Evolutionary conservation across 371 early-diverging fungal species (phyloP).

Genomic region (Syncephalastrum monosporum): DNA sequence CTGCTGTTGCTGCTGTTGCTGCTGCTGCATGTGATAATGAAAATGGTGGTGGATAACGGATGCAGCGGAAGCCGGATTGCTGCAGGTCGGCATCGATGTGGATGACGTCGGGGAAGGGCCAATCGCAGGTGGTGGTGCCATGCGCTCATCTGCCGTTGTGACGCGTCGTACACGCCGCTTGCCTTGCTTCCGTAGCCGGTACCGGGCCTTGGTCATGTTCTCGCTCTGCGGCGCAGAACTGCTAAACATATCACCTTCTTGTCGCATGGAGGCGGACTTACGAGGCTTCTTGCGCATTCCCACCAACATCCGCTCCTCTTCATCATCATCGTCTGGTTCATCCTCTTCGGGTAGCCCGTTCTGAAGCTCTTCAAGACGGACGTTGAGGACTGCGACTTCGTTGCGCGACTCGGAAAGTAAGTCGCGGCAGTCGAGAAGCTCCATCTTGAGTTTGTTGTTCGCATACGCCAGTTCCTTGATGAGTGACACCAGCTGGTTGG

Average conservation of each 20-base stretch:
- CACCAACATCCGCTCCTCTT: constrained; percentile 7
- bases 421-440: constrained; percentile 37
- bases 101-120: constrained; percentile 18
- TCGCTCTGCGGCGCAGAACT: constrained; percentile 19
- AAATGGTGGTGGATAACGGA: constrained; percentile 46
- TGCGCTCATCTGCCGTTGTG: constrained; percentile 3
- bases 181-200: too few species aligned
- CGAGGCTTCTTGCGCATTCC: neutral
- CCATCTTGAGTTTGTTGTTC: constrained; percentile 41
- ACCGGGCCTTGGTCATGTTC: neutral
- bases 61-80: constrained; percentile 2
- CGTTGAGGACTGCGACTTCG: constrained; percentile 26
- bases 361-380: constrained; percentile 22
- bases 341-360: constrained; percentile 6
- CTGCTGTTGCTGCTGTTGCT: constrained; percentile 10
- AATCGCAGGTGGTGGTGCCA: neutral
- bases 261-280: neutral
- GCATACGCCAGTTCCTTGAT: constrained; percentile 48
- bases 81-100: constrained; percentile 12
- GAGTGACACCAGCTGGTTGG: constrained; percentile 23
- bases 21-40: constrained; percentile 30
- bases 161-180: neutral
- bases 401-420: constrained; percentile 31
- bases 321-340: constrained; percentile 4
- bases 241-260: constrained; percentile 7